Conservation (phyloP, 1,284 basidiomycete species). For the Retiboletus flavoniger region DNA sequence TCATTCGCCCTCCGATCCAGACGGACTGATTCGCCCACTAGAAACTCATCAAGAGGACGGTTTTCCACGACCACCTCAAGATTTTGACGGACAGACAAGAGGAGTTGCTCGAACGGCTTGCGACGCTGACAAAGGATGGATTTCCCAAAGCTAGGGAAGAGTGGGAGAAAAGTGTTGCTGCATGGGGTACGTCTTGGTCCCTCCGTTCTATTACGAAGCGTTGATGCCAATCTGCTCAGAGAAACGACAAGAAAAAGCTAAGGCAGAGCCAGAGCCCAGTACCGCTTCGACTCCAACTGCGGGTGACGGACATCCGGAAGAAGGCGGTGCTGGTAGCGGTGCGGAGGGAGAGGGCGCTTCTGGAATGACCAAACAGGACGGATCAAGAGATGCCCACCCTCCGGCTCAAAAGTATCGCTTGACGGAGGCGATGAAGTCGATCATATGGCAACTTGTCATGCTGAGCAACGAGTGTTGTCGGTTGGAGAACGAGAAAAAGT, state of each 20-base stretch:
- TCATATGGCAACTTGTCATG: slow-evolving; percentile 76
- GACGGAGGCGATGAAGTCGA: slow-evolving; percentile 72
- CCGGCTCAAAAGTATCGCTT: slow-evolving; percentile 70
- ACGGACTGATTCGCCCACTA: slow-evolving; percentile 31
- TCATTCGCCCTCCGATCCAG: neutral
- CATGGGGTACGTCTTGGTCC: slow-evolving; percentile 54
- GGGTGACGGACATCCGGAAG: slow-evolving; percentile 43
- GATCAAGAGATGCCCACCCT: slow-evolving; percentile 49
- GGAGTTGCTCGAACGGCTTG: slow-evolving; percentile 58
- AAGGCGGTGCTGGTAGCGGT: slow-evolving; percentile 31
- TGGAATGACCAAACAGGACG: slow-evolving; percentile 32
- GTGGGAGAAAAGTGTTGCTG: slow-evolving; percentile 61
- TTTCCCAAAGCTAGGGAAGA: slow-evolving; percentile 71
- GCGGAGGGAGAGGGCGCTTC: slow-evolving; percentile 31
- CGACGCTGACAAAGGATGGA: slow-evolving; percentile 56
- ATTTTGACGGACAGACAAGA: slow-evolving; percentile 65
- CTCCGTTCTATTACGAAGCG: neutral
- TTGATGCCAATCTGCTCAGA: slow-evolving; percentile 38
- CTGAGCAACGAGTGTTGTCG: slow-evolving; percentile 78
- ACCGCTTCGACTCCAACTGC: slow-evolving; percentile 32
- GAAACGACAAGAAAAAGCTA: slow-evolving; percentile 57
- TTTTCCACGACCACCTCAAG: slow-evolving; percentile 66
- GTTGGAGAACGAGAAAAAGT: slow-evolving; percentile 85
- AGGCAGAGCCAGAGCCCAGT: slow-evolving; percentile 41
- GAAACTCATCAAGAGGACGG: slow-evolving; percentile 82